Evolutionary conservation across 1,284 basidiomycete genomes (phyloP), one percentile per base, ranked within the genome.

Genomic region (Ceratobasidium sp.): DNA sequence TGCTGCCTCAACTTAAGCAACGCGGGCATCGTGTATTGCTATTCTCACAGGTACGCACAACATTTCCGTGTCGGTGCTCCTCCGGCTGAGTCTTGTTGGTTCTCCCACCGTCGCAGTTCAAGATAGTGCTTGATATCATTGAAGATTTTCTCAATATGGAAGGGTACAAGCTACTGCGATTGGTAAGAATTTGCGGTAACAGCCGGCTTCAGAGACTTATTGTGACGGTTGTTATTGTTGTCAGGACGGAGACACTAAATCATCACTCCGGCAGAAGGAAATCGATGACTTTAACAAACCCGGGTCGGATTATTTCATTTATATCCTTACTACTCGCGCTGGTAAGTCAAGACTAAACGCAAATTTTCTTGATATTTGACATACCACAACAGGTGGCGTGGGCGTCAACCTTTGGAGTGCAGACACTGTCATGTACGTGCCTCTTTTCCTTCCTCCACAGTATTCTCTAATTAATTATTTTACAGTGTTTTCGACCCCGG

Each of bases 251-350:
- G 92, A 91, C 78, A 96, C 95, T 69, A 94, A 94, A 79, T 91
- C 93, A 78, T 87, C 87, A 27, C 89, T 90, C 76, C 90, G 98
- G 72, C 97, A 98, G 80, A 96, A 94, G 80, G 91, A 89, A 56
- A 98, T 98, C 89, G 96, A 98, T 79, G 90, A 91, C 77, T 98
- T 94, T 85, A 98, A 98, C 81, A 90, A 88, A 48, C 90, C 91
- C 1, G 88, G 87, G 65, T 97, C 95, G 0, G 94, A 97, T 64
- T 84, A 92, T 74, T 96, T 96, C 82, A 90, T 98, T 77, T 98
- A 94, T 81, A 84, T 99, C 9, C 86, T 99, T 46, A 94, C 94
- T 4, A 99, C 98, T 34, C 89, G 98, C 58, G 98, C 98, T 49
- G 97, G 97, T 76, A 93, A 96, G 96, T 39, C 3, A 83, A 98